Conservation (phyloP, 805 yeast genomes). For the Wickerhamiella sergipiensis region DNA sequence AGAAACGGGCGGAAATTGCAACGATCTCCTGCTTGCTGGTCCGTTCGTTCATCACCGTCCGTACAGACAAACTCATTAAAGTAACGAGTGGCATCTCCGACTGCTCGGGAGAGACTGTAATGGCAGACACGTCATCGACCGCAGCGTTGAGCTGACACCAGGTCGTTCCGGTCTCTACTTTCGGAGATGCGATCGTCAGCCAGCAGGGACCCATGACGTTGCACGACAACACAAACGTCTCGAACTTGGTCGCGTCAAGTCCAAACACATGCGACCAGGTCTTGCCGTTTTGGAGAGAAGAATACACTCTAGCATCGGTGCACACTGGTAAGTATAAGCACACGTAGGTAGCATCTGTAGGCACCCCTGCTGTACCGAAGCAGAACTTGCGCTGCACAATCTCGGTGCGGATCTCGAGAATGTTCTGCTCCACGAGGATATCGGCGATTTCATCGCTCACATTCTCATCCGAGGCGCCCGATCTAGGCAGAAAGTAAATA, state of each 20-base stretch:
- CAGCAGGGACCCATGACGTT: conserved; percentile 97
- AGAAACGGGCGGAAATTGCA: conserved; percentile 65
- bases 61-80: conserved; percentile 60
- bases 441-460: conserved; percentile 68
- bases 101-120: conserved; percentile 30
- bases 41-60: conserved; percentile 63
- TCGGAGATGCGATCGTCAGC: conserved; percentile 57
- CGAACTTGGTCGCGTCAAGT: conserved; percentile 57
- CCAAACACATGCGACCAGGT: conserved; percentile 77
- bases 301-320: conserved; percentile 21
- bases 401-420: conserved; percentile 51
- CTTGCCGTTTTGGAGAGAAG: conserved; percentile 40
- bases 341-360: conserved; percentile 66
- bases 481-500: conserved; percentile 64
- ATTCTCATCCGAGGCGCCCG: conserved; percentile 31
- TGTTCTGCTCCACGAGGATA: conserved; percentile 46
- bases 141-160: conserved; percentile 59
- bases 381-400: conserved; percentile 71
- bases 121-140: conserved; percentile 26
- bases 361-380: conserved; percentile 71
- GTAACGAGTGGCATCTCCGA: conserved; percentile 51
- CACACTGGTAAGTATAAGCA: conserved; percentile 59
- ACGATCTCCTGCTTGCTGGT: conserved; percentile 68
- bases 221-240: conserved; percentile 68
- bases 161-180: conserved; percentile 54